A percentile compares a stretch with the other conserved stretches of the same genome.
Evolutionary conservation across 108 stramenopile species (phyloP).

Genomic region (Epipyxis sp.): DNA sequence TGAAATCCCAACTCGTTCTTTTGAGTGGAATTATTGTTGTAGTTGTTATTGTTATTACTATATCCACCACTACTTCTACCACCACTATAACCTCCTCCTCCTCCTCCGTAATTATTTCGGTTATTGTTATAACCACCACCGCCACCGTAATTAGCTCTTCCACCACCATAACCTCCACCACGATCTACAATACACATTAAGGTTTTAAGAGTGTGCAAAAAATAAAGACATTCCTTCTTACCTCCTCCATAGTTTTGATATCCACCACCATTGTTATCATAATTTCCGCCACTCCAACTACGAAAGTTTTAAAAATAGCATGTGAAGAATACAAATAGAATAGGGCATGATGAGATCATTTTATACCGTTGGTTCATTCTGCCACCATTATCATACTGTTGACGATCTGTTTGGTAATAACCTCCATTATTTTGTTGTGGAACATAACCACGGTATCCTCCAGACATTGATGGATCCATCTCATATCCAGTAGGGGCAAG

Average conservation of each 20-base stretch:
- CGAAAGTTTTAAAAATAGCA: no score
- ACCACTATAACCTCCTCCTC: constrained; percentile 40
- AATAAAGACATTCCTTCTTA: not conserved
- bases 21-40: not conserved
- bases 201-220: no score
- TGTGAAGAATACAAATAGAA: no score
- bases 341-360: no score
- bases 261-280: constrained; percentile 26
- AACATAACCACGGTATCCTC: not conserved
- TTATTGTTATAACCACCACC: constrained; percentile 3
- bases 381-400: no score
- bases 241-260: constrained; percentile 17
- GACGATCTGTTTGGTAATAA: no score
- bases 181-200: not conserved
- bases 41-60: constrained; percentile 13
- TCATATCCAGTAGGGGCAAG: no score
- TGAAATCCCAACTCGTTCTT: constrained; percentile 56
- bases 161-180: constrained; percentile 24
- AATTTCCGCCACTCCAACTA: not conserved
- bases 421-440: no score
- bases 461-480: not conserved
- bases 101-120: constrained; percentile 12
- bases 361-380: no score
- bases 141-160: constrained; percentile 34
- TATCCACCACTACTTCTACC: constrained; percentile 31